Percentiles rank a stretch among this genome's conserved stretches.
phyloP scores from a whole-genome alignment of 305 asterid genomes.

The Rubia peregrina region DNA sequence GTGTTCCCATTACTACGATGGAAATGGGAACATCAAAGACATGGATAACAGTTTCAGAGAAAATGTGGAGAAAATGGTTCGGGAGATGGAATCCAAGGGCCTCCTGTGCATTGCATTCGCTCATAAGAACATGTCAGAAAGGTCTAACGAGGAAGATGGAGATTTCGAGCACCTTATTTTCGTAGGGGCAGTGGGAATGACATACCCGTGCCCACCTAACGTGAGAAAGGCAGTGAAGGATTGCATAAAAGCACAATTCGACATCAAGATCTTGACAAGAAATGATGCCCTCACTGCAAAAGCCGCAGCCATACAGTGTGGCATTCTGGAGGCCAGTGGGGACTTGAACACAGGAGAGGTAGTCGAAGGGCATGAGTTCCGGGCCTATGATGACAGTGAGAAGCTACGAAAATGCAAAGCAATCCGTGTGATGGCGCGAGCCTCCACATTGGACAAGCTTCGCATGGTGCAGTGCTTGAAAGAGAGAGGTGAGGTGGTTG shows the following conservation, averaged over 20 bases:
- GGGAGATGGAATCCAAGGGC: conserved; percentile 18
- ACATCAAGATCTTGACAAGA: conserved; percentile 24
- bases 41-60: conserved; percentile 9
- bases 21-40: conserved; percentile 6
- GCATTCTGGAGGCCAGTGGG: conserved; percentile 17
- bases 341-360: conserved; percentile 10
- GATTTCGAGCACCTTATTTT: conserved; percentile 13
- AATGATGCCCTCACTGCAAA: conserved; percentile 20
- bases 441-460: conserved; percentile 21
- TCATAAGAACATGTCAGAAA: conserved; percentile 13
- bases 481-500: conserved; percentile 33
- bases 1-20: conserved; percentile 23
- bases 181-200: conserved; percentile 20
- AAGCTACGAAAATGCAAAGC: conserved; percentile 4
- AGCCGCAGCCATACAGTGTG: conserved; percentile 28
- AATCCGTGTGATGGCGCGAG: conserved; percentile 28
- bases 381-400: conserved; percentile 21
- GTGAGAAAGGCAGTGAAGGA: conserved; percentile 21
- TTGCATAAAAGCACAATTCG: conserved; percentile 20
- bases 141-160: conserved; percentile 3
- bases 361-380: conserved; percentile 22
- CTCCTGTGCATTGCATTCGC: conserved; percentile 22
- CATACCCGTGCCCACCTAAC: conserved; percentile 15
- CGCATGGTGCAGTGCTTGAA: conserved; percentile 27
- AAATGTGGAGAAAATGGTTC: neutral